A percentile compares a stretch with the other conserved stretches of the same genome.
Conservation (phyloP, 1,284 basidiomycete genomes). For the Neolentinus lepideus region DNA sequence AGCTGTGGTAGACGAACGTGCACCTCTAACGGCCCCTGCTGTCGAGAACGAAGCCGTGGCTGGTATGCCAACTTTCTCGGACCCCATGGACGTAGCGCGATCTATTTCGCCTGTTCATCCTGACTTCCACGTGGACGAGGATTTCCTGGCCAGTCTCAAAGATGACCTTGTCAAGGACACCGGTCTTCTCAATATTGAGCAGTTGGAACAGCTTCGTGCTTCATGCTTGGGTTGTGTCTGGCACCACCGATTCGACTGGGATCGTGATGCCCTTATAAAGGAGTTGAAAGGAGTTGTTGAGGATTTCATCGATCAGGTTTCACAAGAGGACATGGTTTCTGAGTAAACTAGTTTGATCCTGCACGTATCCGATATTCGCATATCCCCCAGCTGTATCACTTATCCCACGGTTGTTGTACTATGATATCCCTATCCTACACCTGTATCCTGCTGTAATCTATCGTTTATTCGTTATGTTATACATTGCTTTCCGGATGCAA, state of each 20-base stretch:
- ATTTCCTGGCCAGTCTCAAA: conserved; percentile 37
- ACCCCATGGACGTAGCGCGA: conserved; percentile 45
- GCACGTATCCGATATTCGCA: neutral
- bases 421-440: neutral
- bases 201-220: conserved; percentile 91
- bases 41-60: conserved; percentile 11
- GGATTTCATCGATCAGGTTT: conserved; percentile 56
- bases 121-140: conserved; percentile 55
- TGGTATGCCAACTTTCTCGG: conserved; percentile 15
- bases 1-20: neutral
- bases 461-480: neutral
- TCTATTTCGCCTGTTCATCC: conserved; percentile 55
- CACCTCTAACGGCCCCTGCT: conserved; percentile 3
- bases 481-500: neutral
- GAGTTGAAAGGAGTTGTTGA: conserved; percentile 50
- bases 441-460: conserved; percentile 3
- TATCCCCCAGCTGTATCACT: neutral
- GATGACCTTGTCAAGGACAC: conserved; percentile 46
- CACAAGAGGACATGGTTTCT: conserved; percentile 13
- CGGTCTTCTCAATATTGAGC: conserved; percentile 65
- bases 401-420: neutral
- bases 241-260: conserved; percentile 78
- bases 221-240: conserved; percentile 77
- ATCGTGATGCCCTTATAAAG: conserved; percentile 59
- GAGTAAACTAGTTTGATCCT: neutral